Conservation (phyloP, 2,329 filamentous ascomycete genomes). For the Endoconidiophora laricicola region DNA sequence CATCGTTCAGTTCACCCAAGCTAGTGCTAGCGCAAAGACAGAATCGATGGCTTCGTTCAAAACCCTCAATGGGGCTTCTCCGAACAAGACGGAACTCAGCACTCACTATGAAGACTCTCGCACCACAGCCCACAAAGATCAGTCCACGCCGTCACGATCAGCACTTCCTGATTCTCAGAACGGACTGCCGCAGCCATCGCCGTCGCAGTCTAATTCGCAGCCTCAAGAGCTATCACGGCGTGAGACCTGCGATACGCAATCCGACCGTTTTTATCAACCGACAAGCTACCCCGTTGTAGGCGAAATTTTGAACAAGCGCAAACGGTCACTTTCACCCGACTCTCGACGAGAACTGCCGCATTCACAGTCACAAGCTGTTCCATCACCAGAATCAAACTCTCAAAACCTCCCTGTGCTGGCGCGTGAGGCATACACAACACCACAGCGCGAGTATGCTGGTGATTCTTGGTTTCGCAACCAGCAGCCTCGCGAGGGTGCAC, state of each 20-base stretch:
- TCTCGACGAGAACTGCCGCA: slow-evolving; percentile 22
- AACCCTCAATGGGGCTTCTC: slow-evolving; percentile 34
- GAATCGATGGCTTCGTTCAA: slow-evolving; percentile 32
- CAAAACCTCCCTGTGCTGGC: slow-evolving; percentile 6
- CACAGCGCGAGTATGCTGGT: slow-evolving; percentile 26
- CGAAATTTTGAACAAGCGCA: slow-evolving; percentile 45
- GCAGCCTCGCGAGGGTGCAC: slow-evolving; percentile 30
- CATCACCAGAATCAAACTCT: slow-evolving; percentile 1
- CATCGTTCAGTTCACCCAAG: not conserved
- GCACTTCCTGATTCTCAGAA: slow-evolving; percentile 11
- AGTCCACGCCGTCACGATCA: slow-evolving; percentile 13
- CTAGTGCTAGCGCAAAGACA: not conserved
- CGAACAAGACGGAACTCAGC: slow-evolving; percentile 24
- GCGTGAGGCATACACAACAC: slow-evolving; percentile 26
- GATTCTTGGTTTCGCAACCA: slow-evolving; percentile 34
- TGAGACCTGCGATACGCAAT: slow-evolving; percentile 11
- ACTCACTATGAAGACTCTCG: slow-evolving; percentile 10
- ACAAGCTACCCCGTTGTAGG: slow-evolving; percentile 13
- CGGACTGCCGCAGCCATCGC: slow-evolving; percentile 1
- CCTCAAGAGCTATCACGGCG: slow-evolving; percentile 4
- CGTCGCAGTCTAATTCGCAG: slow-evolving; percentile 1
- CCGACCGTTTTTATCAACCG: slow-evolving; percentile 7
- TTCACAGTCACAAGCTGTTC: slow-evolving; percentile 16
- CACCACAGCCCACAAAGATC: slow-evolving; percentile 3
- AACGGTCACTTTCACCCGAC: slow-evolving; percentile 50